These are phyloP conservation scores for Cordyceps tenuipes DNA, from an alignment of 2,329 filamentous ascomycete species.

Conservation along the genomic window DNA sequence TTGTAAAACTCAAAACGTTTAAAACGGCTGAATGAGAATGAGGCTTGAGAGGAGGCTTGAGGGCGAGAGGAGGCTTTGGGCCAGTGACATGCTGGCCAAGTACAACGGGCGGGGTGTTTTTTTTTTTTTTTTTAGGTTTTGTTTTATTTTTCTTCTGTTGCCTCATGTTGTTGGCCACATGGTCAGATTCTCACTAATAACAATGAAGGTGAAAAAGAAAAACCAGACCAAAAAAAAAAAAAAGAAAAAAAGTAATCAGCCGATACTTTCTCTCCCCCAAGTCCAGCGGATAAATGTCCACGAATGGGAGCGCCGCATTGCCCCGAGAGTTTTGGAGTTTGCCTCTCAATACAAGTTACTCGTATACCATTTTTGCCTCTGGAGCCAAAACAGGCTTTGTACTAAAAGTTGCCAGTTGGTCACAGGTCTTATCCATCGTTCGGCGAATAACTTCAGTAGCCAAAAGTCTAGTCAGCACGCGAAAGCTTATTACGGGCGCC, in stretches of 20 bases:
- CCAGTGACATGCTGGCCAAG: not conserved
- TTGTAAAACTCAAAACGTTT: not conserved
- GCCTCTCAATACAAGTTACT: not conserved
- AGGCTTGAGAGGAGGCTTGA: not conserved
- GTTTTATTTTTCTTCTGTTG: too few species aligned
- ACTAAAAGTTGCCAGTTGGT: not conserved
- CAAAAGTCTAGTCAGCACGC: not conserved
- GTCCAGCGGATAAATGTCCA: not conserved
- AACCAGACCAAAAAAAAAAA: not conserved
- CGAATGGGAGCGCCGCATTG: not conserved
- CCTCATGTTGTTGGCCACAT: not conserved
- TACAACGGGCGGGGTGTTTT: not conserved
- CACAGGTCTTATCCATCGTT: not conserved
- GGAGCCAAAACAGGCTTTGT: not conserved
- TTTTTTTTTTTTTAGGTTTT: too few species aligned
- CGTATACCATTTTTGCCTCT: not conserved
- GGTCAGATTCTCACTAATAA: not conserved
- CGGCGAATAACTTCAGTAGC: not conserved
- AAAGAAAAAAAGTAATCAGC: not conserved
- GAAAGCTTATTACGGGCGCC: not conserved
- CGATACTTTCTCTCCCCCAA: too few species aligned
- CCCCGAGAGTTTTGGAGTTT: constrained; percentile 2
- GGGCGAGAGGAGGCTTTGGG: not conserved
- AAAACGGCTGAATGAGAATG: not conserved
- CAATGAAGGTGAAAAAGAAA: not conserved